phyloP scores from a whole-genome alignment of 176 grass and related monocot genomes.

The Hordeum marinum region DNA sequence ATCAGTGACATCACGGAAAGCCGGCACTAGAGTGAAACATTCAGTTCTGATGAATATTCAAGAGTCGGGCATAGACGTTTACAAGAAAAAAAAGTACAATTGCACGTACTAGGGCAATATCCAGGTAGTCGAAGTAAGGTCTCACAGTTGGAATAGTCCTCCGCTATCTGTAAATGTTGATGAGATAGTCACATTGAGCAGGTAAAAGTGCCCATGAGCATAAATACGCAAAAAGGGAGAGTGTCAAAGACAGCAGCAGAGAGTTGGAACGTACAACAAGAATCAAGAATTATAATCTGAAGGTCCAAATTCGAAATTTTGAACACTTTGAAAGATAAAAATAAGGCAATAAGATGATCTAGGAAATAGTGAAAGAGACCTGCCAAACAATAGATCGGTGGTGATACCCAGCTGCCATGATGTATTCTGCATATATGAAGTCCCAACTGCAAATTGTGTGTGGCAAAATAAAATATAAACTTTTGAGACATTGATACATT shows the following conservation, averaged over 20 bases:
- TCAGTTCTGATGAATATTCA: conserved; percentile 19
- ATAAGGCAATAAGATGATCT: neutral
- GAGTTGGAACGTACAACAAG: neutral
- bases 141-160: conserved; percentile 85
- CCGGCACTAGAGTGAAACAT: conserved; percentile 49
- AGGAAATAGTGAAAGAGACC: conserved; percentile 19
- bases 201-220: neutral
- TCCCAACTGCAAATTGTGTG: conserved; percentile 68
- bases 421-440: conserved; percentile 93
- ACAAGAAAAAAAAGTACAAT: neutral
- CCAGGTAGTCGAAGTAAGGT: conserved; percentile 84
- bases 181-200: neutral
- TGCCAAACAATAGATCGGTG: conserved; percentile 90
- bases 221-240: neutral
- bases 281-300: conserved; percentile 15
- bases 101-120: conserved; percentile 87
- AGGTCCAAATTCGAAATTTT: neutral
- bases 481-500: neutral
- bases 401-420: conserved; percentile 64
- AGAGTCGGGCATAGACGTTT: neutral
- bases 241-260: neutral
- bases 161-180: conserved; percentile 66
- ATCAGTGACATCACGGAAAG: conserved; percentile 80
- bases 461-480: neutral
- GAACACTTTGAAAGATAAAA: neutral